These are phyloP conservation scores for Paratinospora sagittata DNA, from an alignment of 164 flowering plant species.

Conservation along the genomic window DNA sequence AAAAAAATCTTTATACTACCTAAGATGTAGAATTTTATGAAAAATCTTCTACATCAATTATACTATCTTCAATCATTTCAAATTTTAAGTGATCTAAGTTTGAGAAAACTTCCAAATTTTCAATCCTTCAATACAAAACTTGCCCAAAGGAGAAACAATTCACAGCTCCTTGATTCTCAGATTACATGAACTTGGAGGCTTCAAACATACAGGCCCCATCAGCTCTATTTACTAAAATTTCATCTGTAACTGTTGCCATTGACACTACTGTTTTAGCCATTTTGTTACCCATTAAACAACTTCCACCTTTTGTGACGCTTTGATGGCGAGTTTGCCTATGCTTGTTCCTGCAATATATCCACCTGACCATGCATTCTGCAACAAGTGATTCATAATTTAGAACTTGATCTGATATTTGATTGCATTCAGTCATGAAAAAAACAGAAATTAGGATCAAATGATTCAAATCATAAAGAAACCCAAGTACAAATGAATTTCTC, in stretches of 20 bases:
- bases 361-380: slow-evolving; percentile 98
- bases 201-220: not conserved
- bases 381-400: not conserved
- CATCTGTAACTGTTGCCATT: not conserved
- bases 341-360: slow-evolving; percentile 92
- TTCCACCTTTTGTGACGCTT: slow-evolving; percentile 6
- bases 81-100: too few species aligned
- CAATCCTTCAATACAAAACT: too few species aligned
- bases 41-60: too few species aligned
- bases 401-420: not conserved
- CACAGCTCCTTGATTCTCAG: not conserved
- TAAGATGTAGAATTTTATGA: too few species aligned
- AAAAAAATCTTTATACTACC: too few species aligned
- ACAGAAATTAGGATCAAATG: not conserved
- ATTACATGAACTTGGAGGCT: not conserved
- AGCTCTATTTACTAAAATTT: too few species aligned
- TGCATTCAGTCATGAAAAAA: not conserved
- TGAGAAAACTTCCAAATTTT: too few species aligned
- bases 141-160: too few species aligned
- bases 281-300: not conserved
- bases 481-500: not conserved
- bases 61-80: too few species aligned
- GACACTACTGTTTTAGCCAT: not conserved
- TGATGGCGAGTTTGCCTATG: slow-evolving; percentile 44
- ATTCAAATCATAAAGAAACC: not conserved